Evolutionary conservation across 106 monocot genomes (phyloP).

Genomic region (Acanthochlamys bracteata): DNA sequence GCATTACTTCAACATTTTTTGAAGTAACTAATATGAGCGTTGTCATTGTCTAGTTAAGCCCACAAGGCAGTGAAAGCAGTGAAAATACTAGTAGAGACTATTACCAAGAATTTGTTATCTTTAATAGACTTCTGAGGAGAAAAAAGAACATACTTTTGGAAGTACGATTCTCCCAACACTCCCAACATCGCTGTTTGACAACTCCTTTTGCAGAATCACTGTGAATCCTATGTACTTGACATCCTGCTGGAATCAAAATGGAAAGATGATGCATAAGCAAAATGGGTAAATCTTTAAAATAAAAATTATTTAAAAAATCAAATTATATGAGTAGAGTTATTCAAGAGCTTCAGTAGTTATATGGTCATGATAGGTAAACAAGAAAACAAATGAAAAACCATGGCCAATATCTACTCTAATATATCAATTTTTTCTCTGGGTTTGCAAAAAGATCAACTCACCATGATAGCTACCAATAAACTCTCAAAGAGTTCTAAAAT

Average conservation of each 20-base stretch:
- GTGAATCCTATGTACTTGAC: background rate
- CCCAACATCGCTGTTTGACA: slow-evolving; percentile 57
- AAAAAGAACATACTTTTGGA: slow-evolving; percentile 30
- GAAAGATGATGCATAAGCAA: background rate
- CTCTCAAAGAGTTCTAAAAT: background rate
- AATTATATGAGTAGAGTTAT: background rate
- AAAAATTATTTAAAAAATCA: background rate
- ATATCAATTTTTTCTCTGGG: background rate
- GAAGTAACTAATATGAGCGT: background rate
- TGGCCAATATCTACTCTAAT: background rate
- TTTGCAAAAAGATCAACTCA: too few relatives aligned
- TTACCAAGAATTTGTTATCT: background rate
- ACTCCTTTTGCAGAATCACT: slow-evolving; percentile 30
- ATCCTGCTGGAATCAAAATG: background rate
- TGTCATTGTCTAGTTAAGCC: background rate
- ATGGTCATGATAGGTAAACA: background rate
- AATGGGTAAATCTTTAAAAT: background rate
- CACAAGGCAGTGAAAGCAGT: background rate
- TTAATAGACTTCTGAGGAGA: background rate
- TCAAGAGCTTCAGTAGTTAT: background rate
- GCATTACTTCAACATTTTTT: background rate
- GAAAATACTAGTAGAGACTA: background rate
- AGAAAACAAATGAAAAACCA: background rate
- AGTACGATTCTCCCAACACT: slow-evolving; percentile 52
- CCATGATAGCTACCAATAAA: too few relatives aligned